phyloP scores from a whole-genome alignment of 2,329 filamentous ascomycete genomes.

The Seiridium cupressi region DNA sequence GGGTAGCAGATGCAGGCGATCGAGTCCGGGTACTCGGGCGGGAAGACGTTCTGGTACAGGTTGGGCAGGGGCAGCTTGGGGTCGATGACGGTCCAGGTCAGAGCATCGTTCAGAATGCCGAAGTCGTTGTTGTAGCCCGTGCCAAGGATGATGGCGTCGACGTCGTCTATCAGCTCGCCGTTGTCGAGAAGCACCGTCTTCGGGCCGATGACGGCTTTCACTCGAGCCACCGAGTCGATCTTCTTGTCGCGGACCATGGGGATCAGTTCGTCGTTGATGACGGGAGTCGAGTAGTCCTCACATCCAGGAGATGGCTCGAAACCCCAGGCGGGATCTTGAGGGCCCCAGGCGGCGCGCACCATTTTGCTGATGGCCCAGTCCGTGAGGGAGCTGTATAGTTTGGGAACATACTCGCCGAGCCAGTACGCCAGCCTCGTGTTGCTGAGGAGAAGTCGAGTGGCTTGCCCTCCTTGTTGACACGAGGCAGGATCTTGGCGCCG shows the following conservation, averaged over 20 bases:
- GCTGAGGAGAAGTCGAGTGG: neutral
- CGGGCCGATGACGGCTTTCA: neutral
- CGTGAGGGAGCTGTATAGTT: neutral
- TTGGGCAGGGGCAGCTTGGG: conserved; percentile 2
- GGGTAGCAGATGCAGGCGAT: conserved; percentile 4
- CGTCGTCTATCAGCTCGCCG: neutral
- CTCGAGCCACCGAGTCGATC: neutral
- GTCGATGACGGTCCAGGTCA: conserved; percentile 5
- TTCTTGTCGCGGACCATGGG: neutral
- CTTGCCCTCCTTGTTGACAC: conserved; percentile 1
- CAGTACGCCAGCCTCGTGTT: neutral
- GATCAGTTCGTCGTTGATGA: neutral
- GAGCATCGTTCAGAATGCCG: neutral
- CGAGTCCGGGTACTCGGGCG: conserved; percentile 2
- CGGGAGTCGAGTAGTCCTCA: neutral
- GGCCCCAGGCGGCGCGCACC: neutral
- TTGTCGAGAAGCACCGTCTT: neutral
- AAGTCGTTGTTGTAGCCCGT: conserved; percentile 5
- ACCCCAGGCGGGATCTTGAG: neutral
- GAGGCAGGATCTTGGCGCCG: neutral
- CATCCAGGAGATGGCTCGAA: conserved; percentile 4
- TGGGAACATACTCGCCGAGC: neutral
- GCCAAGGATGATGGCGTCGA: conserved; percentile 3
- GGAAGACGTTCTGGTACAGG: conserved; percentile 2
- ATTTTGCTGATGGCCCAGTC: neutral